Evolutionary conservation across 805 yeast genomes (phyloP).

Genomic region (Metschnikowia colocasiae): DNA sequence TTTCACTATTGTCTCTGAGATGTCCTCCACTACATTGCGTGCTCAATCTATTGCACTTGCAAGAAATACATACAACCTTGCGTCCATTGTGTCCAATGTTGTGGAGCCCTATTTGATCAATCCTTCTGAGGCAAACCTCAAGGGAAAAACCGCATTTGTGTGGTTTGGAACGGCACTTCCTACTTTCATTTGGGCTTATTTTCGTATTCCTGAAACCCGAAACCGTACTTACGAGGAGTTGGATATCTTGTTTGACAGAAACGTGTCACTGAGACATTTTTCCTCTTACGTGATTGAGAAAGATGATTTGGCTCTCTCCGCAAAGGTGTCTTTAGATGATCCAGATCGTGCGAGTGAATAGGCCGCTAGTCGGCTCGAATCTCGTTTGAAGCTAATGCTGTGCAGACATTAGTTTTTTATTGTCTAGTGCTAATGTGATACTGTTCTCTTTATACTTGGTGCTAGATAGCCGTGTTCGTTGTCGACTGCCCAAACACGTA

Average conservation of each 20-base stretch:
- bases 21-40: constrained; percentile 11
- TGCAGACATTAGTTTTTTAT: neutral
- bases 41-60: constrained; percentile 13
- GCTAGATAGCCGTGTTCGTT: neutral
- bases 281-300: constrained; percentile 3
- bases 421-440: neutral
- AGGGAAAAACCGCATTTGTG: constrained; percentile 12
- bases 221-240: constrained; percentile 12
- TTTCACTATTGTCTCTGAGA: constrained; percentile 11
- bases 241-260: constrained; percentile 11
- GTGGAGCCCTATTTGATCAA: constrained; percentile 12
- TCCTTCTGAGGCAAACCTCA: constrained; percentile 13
- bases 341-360: neutral
- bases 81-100: constrained; percentile 10
- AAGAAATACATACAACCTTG: constrained; percentile 11
- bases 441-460: neutral
- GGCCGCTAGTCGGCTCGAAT: neutral
- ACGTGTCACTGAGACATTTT: constrained; percentile 8
- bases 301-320: constrained; percentile 4
- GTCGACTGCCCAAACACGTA: neutral
- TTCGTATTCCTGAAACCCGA: constrained; percentile 15
- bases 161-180: constrained; percentile 18
- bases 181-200: constrained; percentile 28
- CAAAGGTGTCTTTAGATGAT: constrained; percentile 1
- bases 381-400: neutral